phyloP scores from a whole-genome alignment of 179 eudicot species.

The Heliamphora pulchella region DNA sequence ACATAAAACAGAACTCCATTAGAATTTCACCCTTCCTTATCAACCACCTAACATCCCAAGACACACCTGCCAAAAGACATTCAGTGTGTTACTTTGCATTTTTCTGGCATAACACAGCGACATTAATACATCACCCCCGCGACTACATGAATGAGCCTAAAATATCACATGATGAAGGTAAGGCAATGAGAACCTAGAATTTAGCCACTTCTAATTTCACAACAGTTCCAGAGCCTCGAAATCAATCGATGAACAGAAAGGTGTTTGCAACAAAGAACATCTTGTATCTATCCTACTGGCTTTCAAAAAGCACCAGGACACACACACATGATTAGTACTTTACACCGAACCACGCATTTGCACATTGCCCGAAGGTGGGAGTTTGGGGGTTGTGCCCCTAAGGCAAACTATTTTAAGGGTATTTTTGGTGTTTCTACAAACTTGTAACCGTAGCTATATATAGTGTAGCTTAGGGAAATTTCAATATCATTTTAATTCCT shows the following conservation, averaged over 20 bases:
- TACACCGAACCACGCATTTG: no score
- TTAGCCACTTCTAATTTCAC: neutral
- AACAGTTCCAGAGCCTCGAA: neutral
- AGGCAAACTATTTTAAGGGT: no score
- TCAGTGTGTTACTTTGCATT: neutral
- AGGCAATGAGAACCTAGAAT: neutral
- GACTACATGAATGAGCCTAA: neutral
- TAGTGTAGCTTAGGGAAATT: no score
- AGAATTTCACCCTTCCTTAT: neutral
- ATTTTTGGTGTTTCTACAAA: no score
- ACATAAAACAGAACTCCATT: conserved; percentile 3
- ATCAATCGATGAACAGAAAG: neutral
- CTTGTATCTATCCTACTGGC: neutral
- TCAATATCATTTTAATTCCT: no score
- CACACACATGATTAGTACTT: no score
- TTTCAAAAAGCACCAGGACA: neutral
- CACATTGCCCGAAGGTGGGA: no score
- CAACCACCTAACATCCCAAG: neutral
- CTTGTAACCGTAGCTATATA: no score
- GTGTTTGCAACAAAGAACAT: neutral
- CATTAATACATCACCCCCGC: no score
- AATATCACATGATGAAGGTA: neutral
- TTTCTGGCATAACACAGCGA: neutral
- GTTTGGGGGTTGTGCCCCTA: no score
- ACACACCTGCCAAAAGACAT: neutral